Evolutionary conservation across 768 basidiomycete species (phyloP), one percentile per base, ranked within the genome.

Genomic region (Cyclocybe aegerita): DNA sequence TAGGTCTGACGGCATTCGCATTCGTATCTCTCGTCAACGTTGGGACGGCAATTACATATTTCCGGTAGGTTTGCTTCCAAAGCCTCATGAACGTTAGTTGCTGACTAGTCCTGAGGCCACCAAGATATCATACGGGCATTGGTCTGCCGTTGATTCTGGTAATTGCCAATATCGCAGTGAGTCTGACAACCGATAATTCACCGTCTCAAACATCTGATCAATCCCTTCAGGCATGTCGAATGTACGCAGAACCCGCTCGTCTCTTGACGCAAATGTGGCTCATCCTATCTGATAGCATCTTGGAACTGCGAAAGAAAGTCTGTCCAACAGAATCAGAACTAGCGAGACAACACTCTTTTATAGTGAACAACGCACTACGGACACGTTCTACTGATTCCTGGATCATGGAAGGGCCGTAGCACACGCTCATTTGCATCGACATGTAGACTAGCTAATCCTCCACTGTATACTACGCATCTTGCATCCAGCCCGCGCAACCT

Each of bases 231-330:
- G 72, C 72, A 8, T 73, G 71, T 53, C 59, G 71, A 60, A 51
- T 70, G 66, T 68, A 51, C 58, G 68, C 54, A 14, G 9, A 1
- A 30, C 46, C 14, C 44, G 11, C 8, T 48, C 10, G 12, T 23
- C 12, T 7, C 8, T 37, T 15, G 32, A 4, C 35, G 30, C 37
- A 10, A 15, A 29, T 31, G 57, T 39, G 43, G 17, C 32, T 17
- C 16, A 31, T 50, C 10, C 40, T 46, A 37, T 14, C 31, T 34
- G n/a, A 37, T 48, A 76, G 74, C 49, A 70, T 76, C 33, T 60
- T 76, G 1, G 67, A 70, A 42, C 63, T 76, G n/a, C 71, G 73
- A n/a, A 60, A 66, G 40, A 66, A 63, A 54, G 69, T 67, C 15
- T 50, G 52, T 2, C 71, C 69, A 29, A 67, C 71, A 6, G 60